Evolutionary conservation across 2,329 filamentous ascomycete species (phyloP).

Genomic region (Cercospora sesami): DNA sequence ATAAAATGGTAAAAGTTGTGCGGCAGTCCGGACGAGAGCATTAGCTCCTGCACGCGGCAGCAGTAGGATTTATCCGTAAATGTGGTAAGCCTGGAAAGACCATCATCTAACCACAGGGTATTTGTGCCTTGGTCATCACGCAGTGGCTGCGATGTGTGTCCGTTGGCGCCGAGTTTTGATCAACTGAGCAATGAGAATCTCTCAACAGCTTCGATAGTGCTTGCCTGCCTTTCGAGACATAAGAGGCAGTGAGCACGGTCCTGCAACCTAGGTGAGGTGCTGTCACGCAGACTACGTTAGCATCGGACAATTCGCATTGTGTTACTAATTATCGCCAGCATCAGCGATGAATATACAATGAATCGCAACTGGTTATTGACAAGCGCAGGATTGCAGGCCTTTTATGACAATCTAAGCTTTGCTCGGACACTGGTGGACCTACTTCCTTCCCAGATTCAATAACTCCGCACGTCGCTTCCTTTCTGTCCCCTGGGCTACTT

Average conservation of each 20-base stretch:
- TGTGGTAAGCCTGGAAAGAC: neutral
- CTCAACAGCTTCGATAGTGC: neutral
- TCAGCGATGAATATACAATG: neutral
- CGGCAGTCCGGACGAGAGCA: neutral
- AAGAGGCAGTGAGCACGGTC: neutral
- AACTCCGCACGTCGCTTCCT: too few species aligned
- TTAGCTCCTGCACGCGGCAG: neutral
- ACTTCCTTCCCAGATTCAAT: too few species aligned
- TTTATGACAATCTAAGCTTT: too few species aligned
- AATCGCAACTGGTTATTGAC: neutral
- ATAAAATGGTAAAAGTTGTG: neutral
- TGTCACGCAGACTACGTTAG: neutral
- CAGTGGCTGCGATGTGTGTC: neutral
- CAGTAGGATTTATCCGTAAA: neutral
- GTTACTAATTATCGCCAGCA: neutral
- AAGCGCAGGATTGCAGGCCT: neutral
- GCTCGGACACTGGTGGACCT: too few species aligned
- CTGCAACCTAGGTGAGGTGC: neutral
- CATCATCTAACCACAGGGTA: neutral
- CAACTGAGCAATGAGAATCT: neutral
- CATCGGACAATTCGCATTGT: neutral
- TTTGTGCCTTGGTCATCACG: neutral
- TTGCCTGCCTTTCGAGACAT: neutral
- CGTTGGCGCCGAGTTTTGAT: neutral
- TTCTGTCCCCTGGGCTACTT: too few species aligned